Base-by-base conservation (phyloP, 2,329 filamentous ascomycete species). In the Apiospora hydei region DNA sequence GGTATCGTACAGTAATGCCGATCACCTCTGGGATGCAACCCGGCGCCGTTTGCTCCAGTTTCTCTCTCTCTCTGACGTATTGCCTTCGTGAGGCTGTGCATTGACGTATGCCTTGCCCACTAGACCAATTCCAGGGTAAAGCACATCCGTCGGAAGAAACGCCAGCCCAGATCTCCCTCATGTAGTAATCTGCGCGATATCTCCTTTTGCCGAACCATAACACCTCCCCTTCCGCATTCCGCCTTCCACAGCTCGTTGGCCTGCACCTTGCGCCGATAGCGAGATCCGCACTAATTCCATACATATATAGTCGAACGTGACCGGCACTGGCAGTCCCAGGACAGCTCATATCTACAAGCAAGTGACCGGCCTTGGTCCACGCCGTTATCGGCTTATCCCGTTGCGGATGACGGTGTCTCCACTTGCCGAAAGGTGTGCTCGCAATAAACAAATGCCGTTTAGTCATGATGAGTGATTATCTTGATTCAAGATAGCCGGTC, bases 391-490 rank as follows among this genome's bases (percentile, higher is more conserved):
- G 53, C 53, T 41, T 64, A 16, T 64, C 57, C 57, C 57, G 18
- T 64, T n/a, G 57, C 34, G 57, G 34, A 64, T 64, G 57, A 41
- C 57, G 57, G 57, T 18, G 57, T 64, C 57, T 38, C 57, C 57
- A 64, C 57, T 64, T 41, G 11, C 57, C 34, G 18, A 18, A 41
- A 64, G 57, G 8, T 30, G 30, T n/a, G 57, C 57, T 41, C 34
- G 57, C 34, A 34, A 61, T 34, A 41, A n/a, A n/a, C 21, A 21
- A 61, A 64, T n/a, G 18, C 21, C 3, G 30, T n/a, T 61, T 64
- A 64, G 57, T 64, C 57, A 64, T 64, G 30, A 64, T 64, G 57
- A 41, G 57, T 64, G 57, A 14, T 64, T 64, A 64, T 64, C 57
- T 64, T 64, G 34, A 64, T n/a, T 16, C 34, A 21, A 38, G 53